Evolutionary conservation across 140 eudicot species (phyloP).

Genomic region (Erigeron philadelphicus): DNA sequence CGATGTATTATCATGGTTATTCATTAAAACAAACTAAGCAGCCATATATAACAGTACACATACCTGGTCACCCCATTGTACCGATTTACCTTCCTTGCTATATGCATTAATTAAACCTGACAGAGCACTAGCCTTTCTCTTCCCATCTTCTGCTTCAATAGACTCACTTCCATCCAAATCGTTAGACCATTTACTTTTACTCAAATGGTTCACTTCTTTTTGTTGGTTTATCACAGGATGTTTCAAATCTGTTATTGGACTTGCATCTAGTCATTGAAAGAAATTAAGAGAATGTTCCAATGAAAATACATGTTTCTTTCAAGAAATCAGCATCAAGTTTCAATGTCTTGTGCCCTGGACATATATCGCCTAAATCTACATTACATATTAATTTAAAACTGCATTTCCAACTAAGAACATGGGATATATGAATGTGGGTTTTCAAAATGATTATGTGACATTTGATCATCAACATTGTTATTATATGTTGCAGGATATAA

Average conservation of each 20-base stretch:
- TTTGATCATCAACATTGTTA: no score
- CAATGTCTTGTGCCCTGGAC: no score
- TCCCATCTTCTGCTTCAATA: slow-evolving; percentile 31
- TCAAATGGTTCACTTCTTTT: slow-evolving; percentile 68
- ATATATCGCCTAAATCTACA: no score
- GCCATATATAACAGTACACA: neutral
- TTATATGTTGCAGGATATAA: no score
- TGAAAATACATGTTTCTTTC: neutral
- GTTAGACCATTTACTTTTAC: slow-evolving; percentile 87
- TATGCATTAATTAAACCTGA: slow-evolving; percentile 58
- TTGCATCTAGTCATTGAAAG: slow-evolving; percentile 27
- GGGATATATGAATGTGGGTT: no score
- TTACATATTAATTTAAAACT: no score
- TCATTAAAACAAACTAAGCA: neutral
- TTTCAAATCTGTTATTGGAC: slow-evolving; percentile 32
- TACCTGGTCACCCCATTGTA: slow-evolving; percentile 96
- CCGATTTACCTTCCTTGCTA: slow-evolving; percentile 84
- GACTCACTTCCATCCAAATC: slow-evolving; percentile 67
- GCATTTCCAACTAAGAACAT: no score
- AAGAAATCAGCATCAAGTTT: no score
- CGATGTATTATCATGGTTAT: neutral
- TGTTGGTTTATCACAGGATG: slow-evolving; percentile 32
- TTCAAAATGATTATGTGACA: no score
- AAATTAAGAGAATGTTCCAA: neutral
- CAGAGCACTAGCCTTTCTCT: slow-evolving; percentile 37